Conservation (phyloP, 345 rosid genomes). For the Eucalyptus cladocalyx region DNA sequence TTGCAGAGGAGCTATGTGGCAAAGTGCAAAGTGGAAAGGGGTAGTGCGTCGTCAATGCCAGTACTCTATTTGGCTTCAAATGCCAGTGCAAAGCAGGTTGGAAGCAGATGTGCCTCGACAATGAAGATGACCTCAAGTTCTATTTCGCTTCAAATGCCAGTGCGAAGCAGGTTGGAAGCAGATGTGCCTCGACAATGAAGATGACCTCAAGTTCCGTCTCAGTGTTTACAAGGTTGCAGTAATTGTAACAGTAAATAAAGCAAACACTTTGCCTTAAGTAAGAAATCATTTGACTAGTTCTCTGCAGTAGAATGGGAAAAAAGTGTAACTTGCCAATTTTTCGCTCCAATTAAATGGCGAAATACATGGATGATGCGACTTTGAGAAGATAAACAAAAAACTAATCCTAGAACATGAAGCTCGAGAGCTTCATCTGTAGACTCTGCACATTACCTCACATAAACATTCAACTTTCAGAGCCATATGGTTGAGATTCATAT, state of each 20-base stretch:
- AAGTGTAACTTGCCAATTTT: neutral
- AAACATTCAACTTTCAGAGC: neutral
- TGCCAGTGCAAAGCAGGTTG: too few relatives aligned
- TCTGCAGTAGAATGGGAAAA: neutral
- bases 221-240: neutral
- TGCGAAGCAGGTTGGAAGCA: too few relatives aligned
- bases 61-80: constrained; percentile 3
- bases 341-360: neutral
- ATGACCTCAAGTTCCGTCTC: neutral
- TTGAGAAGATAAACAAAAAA: neutral
- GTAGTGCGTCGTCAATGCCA: constrained; percentile 13
- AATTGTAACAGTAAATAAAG: neutral
- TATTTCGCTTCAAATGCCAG: too few relatives aligned
- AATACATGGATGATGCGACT: neutral
- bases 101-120: fast-evolving
- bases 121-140: neutral
- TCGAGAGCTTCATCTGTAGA: neutral
- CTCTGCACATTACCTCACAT: neutral
- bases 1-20: constrained; percentile 16
- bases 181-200: too few relatives aligned
- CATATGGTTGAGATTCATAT: neutral
- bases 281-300: neutral
- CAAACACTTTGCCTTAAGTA: neutral
- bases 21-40: constrained; percentile 42
- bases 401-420: neutral